Percentiles rank a stretch among this genome's conserved stretches.
Conservation (phyloP, 2,329 filamentous ascomycete species). For the Nectriaceae sp. region DNA sequence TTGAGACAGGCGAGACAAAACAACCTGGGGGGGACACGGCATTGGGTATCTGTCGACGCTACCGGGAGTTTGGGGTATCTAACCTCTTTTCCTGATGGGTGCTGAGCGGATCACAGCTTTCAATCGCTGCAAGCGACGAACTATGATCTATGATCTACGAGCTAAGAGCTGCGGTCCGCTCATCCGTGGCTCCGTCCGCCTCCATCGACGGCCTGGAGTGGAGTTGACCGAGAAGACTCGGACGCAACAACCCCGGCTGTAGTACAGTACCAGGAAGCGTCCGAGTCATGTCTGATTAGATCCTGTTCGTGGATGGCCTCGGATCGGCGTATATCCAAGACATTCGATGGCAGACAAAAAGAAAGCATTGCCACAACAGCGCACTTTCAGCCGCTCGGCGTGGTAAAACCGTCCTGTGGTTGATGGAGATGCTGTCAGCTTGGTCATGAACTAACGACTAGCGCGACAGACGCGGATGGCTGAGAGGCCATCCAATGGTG, state of each 20-base stretch:
- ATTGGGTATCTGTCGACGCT: no score
- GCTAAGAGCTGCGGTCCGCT: not conserved
- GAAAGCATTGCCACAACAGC: not conserved
- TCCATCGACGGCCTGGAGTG: not conserved
- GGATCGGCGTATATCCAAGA: not conserved
- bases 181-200: not conserved
- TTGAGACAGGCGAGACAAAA: no score
- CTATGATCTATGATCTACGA: not conserved
- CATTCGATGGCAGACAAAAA: not conserved
- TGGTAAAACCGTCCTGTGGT: not conserved
- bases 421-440: not conserved
- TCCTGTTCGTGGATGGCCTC: not conserved
- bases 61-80: no score
- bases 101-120: not conserved
- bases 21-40: no score
- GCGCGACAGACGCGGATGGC: constrained; percentile 19
- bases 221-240: not conserved
- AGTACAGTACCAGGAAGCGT: not conserved
- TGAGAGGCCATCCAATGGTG: not conserved
- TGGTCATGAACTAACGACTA: constrained; percentile 6
- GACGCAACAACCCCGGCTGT: no score
- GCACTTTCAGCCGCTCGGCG: not conserved
- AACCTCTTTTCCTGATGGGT: no score
- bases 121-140: not conserved
- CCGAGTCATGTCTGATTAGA: constrained; percentile 22